Evolutionary conservation across 2,329 filamentous ascomycete species (phyloP), one percentile per base, ranked within the genome.

Genomic region (Remersonia thermophila): DNA sequence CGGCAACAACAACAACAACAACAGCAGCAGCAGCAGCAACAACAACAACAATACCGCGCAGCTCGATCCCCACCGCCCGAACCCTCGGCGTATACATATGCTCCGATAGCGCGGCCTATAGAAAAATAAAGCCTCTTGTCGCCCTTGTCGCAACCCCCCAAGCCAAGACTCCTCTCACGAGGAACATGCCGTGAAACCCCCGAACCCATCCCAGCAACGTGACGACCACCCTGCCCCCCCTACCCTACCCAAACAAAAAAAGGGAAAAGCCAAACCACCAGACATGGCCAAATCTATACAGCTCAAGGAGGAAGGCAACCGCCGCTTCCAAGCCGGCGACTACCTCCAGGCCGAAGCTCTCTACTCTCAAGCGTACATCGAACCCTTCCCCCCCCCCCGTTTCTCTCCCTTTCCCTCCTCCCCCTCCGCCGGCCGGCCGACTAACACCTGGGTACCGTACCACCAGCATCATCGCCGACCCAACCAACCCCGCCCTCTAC

Each of bases 401-500:
- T 5, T n/a, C n/a, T n/a, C 15, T 10, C 18, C 41, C 25, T 15
- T n/a, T 30, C 30, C 7, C 27, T 11, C 7, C 9, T 17, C 23
- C 8, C 11, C 16, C 20, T 28, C 12, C 27, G 5, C 11, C 27
- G n/a, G 20, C 20, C 20, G 9, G 20, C 20, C 15, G n/a, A 7
- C 28, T 26, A 36, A 35, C 17, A 20, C 37, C n/a, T 38, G 30
- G 16, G 10, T 25, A 26, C 3, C 28, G n/a, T n/a, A n/a, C n/a
- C n/a, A n/a, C 20, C 47, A 84, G 79, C 28, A 86, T 94, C 48
- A 75, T 82, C 49, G 75, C 77, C 53, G 83, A 93, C 58, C 71
- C 82, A 3, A 70, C 66, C 37, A 91, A 93, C 54, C 74, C 81
- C 2, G 67, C 80, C 20, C 71, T 94, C 34, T 95, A 86, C 61